Evolutionary conservation across 2,329 filamentous ascomycete species (phyloP).

Genomic region (Fusarium sp.): DNA sequence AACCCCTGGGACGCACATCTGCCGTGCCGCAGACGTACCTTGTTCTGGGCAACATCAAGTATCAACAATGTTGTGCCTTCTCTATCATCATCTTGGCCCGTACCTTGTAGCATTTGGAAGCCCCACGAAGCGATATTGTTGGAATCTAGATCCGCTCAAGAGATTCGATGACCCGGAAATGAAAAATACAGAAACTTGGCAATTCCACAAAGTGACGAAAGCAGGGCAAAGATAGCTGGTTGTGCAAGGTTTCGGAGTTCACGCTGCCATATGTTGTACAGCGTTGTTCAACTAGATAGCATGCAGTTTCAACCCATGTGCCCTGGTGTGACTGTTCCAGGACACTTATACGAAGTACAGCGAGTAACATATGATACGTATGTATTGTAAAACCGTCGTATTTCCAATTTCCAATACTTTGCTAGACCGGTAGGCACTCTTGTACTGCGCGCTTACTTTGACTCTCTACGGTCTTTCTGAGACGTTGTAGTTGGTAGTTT

Average conservation of each 20-base stretch:
- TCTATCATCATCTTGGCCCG: neutral
- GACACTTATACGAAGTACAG: constrained; percentile 19
- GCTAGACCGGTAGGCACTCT: neutral
- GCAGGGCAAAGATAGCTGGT: neutral
- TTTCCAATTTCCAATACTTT: neutral
- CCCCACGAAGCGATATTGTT: constrained; percentile 8
- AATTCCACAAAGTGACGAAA: constrained; percentile 5
- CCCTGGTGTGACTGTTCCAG: constrained; percentile 15
- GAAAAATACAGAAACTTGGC: neutral
- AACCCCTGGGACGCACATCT: constrained; percentile 3
- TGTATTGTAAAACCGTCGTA: neutral
- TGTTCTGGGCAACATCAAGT: neutral
- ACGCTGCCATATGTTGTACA: constrained; percentile 16
- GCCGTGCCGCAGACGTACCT: constrained; percentile 27
- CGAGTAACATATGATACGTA: constrained; percentile 1
- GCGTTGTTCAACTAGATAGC: neutral
- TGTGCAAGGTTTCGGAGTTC: constrained; percentile 7
- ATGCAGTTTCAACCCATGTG: constrained; percentile 17
- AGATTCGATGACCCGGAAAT: constrained; percentile 4
- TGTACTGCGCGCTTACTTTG: neutral
- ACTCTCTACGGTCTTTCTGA: neutral
- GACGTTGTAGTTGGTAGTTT: neutral
- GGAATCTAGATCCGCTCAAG: constrained; percentile 1
- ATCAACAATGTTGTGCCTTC: constrained; percentile 6
- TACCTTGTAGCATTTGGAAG: constrained; percentile 8